Conservation (phyloP, 2,329 filamentous ascomycete genomes). For the Aspergillus floridensis region DNA sequence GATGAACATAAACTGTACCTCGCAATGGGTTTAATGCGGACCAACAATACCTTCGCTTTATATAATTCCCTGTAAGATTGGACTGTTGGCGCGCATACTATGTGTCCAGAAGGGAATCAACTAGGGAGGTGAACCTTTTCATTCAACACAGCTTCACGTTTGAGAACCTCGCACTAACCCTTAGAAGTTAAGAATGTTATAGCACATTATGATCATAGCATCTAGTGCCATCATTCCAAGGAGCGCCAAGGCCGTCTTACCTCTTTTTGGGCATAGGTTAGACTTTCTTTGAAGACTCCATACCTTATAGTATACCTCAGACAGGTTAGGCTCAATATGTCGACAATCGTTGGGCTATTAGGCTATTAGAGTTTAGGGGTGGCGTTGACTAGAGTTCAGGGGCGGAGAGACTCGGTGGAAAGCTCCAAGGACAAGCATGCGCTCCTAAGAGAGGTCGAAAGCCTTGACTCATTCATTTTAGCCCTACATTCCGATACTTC, state of each 20-base stretch:
- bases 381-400: no score
- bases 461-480: no score
- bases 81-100: not conserved
- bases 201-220: not conserved
- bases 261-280: no score
- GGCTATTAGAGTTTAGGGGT: no score
- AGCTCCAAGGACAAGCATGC: no score
- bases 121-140: not conserved
- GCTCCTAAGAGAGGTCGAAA: no score
- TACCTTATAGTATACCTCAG: no score
- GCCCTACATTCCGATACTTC: no score
- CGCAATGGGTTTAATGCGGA: not conserved
- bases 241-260: not conserved
- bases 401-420: no score
- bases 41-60: not conserved
- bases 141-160: not conserved
- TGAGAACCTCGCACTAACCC: not conserved
- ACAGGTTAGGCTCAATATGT: no score
- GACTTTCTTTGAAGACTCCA: no score
- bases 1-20: not conserved
- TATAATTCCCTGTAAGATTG: not conserved
- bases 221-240: not conserved
- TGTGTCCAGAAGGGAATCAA: not conserved
- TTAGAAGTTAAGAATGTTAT: not conserved
- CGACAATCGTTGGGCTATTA: no score